Percentiles rank a stretch among this genome's conserved stretches.
These are phyloP conservation scores for Rhodotorula sp. DNA, from an alignment of 1,284 basidiomycete genomes.

Conservation along the genomic window DNA sequence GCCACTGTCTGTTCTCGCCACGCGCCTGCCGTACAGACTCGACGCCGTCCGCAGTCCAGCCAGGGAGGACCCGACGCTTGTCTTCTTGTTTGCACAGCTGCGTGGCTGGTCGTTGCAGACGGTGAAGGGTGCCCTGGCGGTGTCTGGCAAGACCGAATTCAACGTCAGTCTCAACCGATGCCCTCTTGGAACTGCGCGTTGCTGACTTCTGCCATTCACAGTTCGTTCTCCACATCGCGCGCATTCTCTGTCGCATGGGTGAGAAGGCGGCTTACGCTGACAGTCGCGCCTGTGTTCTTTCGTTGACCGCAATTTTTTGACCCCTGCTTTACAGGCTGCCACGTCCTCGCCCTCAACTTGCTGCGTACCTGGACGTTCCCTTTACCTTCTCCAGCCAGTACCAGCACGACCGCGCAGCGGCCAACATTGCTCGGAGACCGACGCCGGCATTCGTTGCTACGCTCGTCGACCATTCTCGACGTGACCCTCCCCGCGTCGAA, in stretches of 20 bases:
- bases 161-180: slow-evolving; percentile 53
- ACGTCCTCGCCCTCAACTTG: slow-evolving; percentile 79
- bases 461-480: slow-evolving; percentile 18
- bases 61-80: slow-evolving; percentile 87
- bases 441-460: slow-evolving; percentile 15
- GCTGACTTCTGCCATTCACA: not conserved
- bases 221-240: slow-evolving; percentile 87
- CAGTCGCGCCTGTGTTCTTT: not conserved
- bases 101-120: slow-evolving; percentile 86
- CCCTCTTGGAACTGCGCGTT: not conserved
- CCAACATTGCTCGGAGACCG: not conserved
- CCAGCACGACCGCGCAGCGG: not conserved
- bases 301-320: not conserved
- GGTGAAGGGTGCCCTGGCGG: slow-evolving; percentile 84
- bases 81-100: slow-evolving; percentile 84
- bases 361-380: slow-evolving; percentile 54
- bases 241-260: slow-evolving; percentile 92
- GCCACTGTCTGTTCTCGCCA: slow-evolving; percentile 69
- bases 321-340: slow-evolving; percentile 67
- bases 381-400: not conserved
- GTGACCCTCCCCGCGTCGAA: slow-evolving; percentile 9
- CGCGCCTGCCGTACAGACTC: slow-evolving; percentile 56
- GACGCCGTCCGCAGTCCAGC: slow-evolving; percentile 71
- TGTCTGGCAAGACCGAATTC: slow-evolving; percentile 80
- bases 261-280: slow-evolving; percentile 44